phyloP scores from a whole-genome alignment of 257 asterid genomes.

The Scutellaria galericulata region DNA sequence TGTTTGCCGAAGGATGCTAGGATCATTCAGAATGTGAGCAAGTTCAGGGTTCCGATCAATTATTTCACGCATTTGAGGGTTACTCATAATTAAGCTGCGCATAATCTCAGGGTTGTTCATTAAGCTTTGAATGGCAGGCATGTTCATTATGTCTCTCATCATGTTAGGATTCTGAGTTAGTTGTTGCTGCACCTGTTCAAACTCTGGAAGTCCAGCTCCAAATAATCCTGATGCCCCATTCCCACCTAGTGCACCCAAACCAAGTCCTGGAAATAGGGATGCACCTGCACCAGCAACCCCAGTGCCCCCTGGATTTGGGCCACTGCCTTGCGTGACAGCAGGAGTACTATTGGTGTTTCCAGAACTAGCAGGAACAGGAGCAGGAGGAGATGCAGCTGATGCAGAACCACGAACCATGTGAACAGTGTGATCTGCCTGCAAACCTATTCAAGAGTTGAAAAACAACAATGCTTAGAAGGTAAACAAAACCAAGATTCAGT shows the following conservation, averaged over 20 bases:
- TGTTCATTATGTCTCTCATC: slow-evolving; percentile 66
- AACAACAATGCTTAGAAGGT: slow-evolving; percentile 18
- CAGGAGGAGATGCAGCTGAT: slow-evolving; percentile 47
- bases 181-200: slow-evolving; percentile 68
- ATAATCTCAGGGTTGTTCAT: slow-evolving; percentile 69
- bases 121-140: slow-evolving; percentile 62
- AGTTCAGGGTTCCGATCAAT: slow-evolving; percentile 77
- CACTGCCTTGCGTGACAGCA: slow-evolving; percentile 43
- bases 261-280: slow-evolving; percentile 54
- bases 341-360: slow-evolving; percentile 44
- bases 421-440: slow-evolving; percentile 69
- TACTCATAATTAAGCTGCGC: slow-evolving; percentile 67
- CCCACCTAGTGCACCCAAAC: slow-evolving; percentile 55
- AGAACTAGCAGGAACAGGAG: slow-evolving; percentile 46
- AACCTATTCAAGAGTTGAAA: slow-evolving; percentile 43
- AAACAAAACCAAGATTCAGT: not conserved
- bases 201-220: slow-evolving; percentile 68
- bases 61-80: slow-evolving; percentile 74
- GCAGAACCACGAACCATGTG: slow-evolving; percentile 72
- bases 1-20: slow-evolving; percentile 63
- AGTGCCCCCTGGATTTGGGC: slow-evolving; percentile 43
- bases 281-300: slow-evolving; percentile 56
- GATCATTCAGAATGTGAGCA: slow-evolving; percentile 64
- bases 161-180: slow-evolving; percentile 63
- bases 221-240: slow-evolving; percentile 53